Evolutionary conservation across 768 basidiomycete species (phyloP), one percentile per base, ranked within the genome.

Genomic region (Suillus weaverae): DNA sequence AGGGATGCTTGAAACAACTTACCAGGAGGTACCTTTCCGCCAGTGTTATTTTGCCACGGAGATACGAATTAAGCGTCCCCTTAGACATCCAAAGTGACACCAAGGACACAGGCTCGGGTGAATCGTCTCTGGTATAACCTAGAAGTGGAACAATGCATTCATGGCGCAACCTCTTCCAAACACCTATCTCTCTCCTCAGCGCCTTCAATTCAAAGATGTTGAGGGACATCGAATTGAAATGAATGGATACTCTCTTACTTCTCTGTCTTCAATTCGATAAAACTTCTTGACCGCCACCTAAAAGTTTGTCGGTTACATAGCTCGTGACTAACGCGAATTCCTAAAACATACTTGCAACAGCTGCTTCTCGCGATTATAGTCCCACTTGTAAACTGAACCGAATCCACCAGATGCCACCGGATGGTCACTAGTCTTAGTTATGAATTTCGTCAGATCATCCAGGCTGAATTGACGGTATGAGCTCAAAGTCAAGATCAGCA

Each of bases 121-220:
- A 35, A 33, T 54, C 10, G 33, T 64, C 20, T 5, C 44, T 61
- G 26, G 63, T 38, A 50, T 39, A 60, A 7, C 59, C 59, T 7
- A 48, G 35, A 30, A 64, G 35, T 32, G 32, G 60, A 61, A 61
- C 41, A 14, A 64, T 48, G 26, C 30, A 39, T 43, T 64, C 16
- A 20, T 64, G 44, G n/a, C 63, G 57, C 30, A 48, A 26, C 30
- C 59, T 60, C 50, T 43, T 59, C 62, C 62, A 62, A 33, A 62
- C 36, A 56, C 44, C 35, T 44, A 43, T 51, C 30, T 56, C 62
- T 46, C 63, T 56, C 35, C 55, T 22, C 20, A 35, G 20, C 4
- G 5, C 53, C 54, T 55, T 35, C 10, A n/a, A 54, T 32, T 20
- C 11, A 55, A n/a, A 35, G 33, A 35, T 13, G 33, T n/a, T 55